A percentile compares a stretch with the other conserved stretches of the same genome.
These are phyloP conservation scores for Tetragonia tetragonoides DNA, from an alignment of 148 eudicot genomes.

Conservation along the genomic window DNA sequence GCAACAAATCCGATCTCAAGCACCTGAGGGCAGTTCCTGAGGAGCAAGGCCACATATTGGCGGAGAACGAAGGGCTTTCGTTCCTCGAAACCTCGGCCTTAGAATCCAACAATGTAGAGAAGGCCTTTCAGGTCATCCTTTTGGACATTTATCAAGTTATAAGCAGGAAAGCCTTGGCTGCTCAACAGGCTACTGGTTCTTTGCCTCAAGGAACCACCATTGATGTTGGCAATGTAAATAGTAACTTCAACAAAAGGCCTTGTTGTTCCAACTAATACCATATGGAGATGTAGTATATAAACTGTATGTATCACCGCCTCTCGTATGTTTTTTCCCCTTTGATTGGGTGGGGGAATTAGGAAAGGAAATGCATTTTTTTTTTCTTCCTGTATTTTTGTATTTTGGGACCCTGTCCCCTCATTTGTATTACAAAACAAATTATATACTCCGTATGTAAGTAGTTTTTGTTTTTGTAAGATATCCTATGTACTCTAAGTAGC, in stretches of 20 bases:
- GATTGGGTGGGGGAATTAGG: too few species aligned
- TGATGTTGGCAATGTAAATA: slow-evolving; percentile 2
- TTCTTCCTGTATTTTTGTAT: too few species aligned
- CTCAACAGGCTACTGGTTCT: slow-evolving; percentile 9
- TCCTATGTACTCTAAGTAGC: too few species aligned
- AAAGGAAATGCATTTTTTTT: too few species aligned
- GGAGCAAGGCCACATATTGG: neutral
- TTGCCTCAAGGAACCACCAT: slow-evolving; percentile 12
- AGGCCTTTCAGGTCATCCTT: slow-evolving; percentile 9
- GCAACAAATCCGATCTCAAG: slow-evolving; percentile 18
- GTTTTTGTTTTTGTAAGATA: too few species aligned
- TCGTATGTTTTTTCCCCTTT: neutral
- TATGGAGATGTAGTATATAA: too few species aligned
- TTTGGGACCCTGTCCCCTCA: too few species aligned
- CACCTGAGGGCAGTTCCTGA: slow-evolving; percentile 16
- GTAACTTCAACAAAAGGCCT: neutral
- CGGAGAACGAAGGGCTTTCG: slow-evolving; percentile 8
- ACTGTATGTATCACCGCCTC: too few species aligned
- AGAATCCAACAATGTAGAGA: slow-evolving; percentile 10
- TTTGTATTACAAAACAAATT: too few species aligned
- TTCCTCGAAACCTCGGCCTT: slow-evolving; percentile 20
- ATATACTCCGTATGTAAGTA: too few species aligned
- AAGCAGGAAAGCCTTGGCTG: slow-evolving; percentile 13
- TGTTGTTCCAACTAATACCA: neutral
- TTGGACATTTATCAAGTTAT: slow-evolving; percentile 13